Percentiles rank a stretch among this genome's conserved stretches.
Conservation (phyloP, 176 grass and related monocot genomes). For the Musa schizocarpa region DNA sequence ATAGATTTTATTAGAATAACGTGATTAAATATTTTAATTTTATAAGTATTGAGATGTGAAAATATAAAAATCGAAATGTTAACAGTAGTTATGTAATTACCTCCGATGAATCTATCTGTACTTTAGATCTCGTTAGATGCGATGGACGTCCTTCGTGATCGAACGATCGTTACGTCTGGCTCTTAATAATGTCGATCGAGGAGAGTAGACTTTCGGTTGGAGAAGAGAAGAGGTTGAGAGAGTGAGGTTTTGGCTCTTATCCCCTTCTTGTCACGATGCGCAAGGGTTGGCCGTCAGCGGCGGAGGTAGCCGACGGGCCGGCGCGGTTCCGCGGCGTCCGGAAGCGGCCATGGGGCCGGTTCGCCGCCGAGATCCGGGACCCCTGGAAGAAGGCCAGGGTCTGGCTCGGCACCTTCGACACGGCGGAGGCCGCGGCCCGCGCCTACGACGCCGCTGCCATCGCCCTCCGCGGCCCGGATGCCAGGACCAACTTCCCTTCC, state of each 20-base stretch:
- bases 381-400: conserved; percentile 1
- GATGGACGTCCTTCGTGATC: too few species aligned
- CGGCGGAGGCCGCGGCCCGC: conserved; percentile 10
- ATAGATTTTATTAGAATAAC: too few species aligned
- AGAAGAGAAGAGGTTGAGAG: too few species aligned
- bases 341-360: background rate
- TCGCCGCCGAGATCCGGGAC: background rate
- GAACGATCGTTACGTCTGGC: too few species aligned
- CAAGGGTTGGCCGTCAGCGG: background rate
- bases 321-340: background rate
- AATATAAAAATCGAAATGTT: too few species aligned
- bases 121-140: too few species aligned
- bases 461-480: background rate
- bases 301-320: background rate
- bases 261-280: background rate
- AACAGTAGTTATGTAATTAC: too few species aligned
- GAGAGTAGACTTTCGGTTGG: too few species aligned
- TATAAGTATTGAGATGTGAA: too few species aligned
- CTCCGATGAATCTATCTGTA: too few species aligned
- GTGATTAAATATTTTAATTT: too few species aligned
- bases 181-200: too few species aligned
- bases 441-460: conserved; percentile 12
- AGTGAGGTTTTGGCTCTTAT: background rate
- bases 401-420: conserved; percentile 18
- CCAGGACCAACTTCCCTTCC: background rate